Conservation (phyloP, 805 yeast genomes). For the Lipomyces spencermartinsiae region DNA sequence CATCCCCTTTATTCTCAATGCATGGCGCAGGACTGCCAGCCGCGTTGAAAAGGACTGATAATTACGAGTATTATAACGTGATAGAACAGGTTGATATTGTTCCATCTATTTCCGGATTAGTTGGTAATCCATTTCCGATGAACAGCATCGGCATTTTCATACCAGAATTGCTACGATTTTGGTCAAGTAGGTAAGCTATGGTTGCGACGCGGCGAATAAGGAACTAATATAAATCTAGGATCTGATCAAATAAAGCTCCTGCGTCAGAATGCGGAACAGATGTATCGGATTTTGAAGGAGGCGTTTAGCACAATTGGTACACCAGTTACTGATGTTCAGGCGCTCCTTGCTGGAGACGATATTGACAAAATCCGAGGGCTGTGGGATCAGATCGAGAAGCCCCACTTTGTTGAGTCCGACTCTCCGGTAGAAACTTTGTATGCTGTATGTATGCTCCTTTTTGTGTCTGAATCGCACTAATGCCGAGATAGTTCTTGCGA, state of each 20-base stretch:
- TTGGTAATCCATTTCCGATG: constrained; percentile 71
- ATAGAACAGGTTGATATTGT: constrained; percentile 76
- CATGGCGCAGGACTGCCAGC: constrained; percentile 28
- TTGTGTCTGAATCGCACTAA: not conserved
- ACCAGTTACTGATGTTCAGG: constrained; percentile 18
- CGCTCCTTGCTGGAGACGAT: constrained; percentile 14
- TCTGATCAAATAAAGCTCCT: constrained; percentile 62
- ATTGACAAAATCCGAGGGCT: constrained; percentile 24
- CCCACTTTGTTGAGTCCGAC: not conserved
- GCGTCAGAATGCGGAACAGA: constrained; percentile 48
- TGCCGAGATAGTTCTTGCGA: constrained; percentile 17
- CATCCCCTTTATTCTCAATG: constrained; percentile 63
- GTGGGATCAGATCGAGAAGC: constrained; percentile 22
- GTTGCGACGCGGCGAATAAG: constrained; percentile 1
- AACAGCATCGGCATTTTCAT: constrained; percentile 78
- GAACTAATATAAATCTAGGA: constrained; percentile 41
- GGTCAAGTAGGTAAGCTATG: constrained; percentile 40
- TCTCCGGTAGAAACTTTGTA: constrained; percentile 10
- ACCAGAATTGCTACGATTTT: constrained; percentile 54
- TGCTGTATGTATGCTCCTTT: not conserved
- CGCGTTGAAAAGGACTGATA: not conserved
- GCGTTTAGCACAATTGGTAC: constrained; percentile 48
- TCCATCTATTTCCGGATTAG: constrained; percentile 66
- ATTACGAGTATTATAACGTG: constrained; percentile 57
- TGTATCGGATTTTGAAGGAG: constrained; percentile 40